These are phyloP conservation scores for Epichloe uncinata DNA, from an alignment of 2,329 filamentous ascomycete species.

Conservation along the genomic window DNA sequence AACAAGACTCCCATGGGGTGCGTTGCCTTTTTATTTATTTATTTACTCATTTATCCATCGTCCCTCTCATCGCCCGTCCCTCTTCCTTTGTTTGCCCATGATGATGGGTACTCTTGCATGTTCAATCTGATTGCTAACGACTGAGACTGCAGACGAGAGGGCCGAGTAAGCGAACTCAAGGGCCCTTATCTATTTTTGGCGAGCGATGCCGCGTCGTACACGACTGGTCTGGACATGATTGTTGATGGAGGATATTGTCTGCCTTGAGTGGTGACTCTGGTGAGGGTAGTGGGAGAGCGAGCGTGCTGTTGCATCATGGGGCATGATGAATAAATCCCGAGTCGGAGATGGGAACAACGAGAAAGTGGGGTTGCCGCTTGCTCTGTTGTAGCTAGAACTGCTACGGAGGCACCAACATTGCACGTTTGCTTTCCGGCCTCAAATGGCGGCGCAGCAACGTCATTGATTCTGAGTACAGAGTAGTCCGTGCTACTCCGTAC, in stretches of 20 bases:
- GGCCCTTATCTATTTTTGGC: slow-evolving; percentile 72
- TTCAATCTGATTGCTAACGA: neutral
- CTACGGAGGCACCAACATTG: no score
- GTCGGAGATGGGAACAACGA: no score
- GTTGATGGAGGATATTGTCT: slow-evolving; percentile 63
- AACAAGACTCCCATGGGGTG: slow-evolving; percentile 68
- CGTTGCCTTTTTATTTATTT: slow-evolving; percentile 10
- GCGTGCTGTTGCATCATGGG: neutral
- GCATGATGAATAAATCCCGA: neutral
- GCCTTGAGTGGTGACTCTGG: slow-evolving; percentile 20
- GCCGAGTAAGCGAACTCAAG: slow-evolving; percentile 61
- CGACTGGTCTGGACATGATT: slow-evolving; percentile 59
- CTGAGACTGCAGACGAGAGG: slow-evolving; percentile 42
- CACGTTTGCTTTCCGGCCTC: no score
- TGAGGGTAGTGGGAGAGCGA: no score
- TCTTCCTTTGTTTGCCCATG: neutral
- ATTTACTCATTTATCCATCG: neutral
- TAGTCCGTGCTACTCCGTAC: no score
- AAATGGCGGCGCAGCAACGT: no score
- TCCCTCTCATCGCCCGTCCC: neutral
- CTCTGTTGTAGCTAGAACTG: no score
- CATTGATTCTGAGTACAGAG: no score
- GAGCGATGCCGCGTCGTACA: slow-evolving; percentile 71
- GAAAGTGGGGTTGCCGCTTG: no score
- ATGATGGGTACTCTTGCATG: neutral